Percentiles rank a stretch among this genome's conserved stretches.
phyloP scores from a whole-genome alignment of 1,139 yeast genomes.

The Lizanozyma gosingica region DNA sequence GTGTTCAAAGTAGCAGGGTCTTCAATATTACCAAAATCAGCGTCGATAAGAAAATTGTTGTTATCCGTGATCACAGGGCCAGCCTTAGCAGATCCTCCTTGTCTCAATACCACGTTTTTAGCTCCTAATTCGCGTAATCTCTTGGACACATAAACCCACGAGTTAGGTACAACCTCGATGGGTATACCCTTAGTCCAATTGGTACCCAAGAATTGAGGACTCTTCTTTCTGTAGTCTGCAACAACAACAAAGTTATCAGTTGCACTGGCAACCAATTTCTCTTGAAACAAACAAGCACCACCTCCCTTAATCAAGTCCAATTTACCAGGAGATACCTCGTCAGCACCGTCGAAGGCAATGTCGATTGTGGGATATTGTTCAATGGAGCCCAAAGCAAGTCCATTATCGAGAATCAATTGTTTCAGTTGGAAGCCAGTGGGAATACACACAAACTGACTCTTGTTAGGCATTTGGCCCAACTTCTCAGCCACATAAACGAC shows the following conservation, averaged over 20 bases:
- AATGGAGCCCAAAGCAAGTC: conserved; percentile 67
- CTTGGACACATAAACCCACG: conserved; percentile 66
- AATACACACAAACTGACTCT: conserved; percentile 60
- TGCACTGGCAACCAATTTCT: conserved; percentile 82
- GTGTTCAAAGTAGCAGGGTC: conserved; percentile 54
- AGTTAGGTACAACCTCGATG: conserved; percentile 86
- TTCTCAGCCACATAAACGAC: conserved; percentile 95
- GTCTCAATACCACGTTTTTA: conserved; percentile 55
- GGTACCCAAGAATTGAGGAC: conserved; percentile 56
- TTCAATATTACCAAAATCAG: conserved; percentile 75
- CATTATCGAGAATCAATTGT: conserved; percentile 75
- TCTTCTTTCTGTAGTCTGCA: conserved; percentile 85
- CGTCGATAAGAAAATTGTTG: conserved; percentile 87
- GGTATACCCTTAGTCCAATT: conserved; percentile 91
- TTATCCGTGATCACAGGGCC: conserved; percentile 98
- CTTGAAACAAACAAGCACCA: conserved; percentile 96
- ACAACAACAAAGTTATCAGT: conserved; percentile 75
- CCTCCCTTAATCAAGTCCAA: conserved; percentile 95
- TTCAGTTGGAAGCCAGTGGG: conserved; percentile 97
- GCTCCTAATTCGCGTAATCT: conserved; percentile 66
- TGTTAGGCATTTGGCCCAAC: conserved; percentile 61
- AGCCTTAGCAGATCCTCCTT: conserved; percentile 88
- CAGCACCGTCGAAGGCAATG: conserved; percentile 97
- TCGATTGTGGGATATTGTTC: conserved; percentile 78
- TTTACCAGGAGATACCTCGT: conserved; percentile 68